Evolutionary conservation across 441 rosid genomes (phyloP), one percentile per base, ranked within the genome.

Genomic region (Erodium moschatum): DNA sequence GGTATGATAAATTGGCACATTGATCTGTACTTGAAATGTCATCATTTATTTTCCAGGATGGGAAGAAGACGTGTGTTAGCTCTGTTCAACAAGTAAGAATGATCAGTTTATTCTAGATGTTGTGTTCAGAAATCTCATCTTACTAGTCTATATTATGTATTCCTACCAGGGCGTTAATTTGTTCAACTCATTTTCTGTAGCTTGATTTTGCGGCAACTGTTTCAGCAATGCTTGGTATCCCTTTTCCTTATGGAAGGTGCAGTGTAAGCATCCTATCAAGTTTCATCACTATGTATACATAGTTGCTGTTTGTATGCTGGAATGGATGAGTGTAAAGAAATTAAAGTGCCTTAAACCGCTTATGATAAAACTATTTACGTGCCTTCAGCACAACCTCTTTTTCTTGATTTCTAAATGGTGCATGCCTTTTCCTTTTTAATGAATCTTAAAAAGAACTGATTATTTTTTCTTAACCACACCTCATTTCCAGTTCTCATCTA

Each of bases 171-270:
- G 12, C 29, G 77, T 27, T 56, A 65, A 73, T 65, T 71, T 16
- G 73, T 42, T 66, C 68, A 63, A 54, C 65, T 73, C 71, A 65
- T 15, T 77, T 65, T 77, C 68, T 76, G 77, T 90, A 91, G 97
- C 89, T 94, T 79, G 99, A 91, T 81, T 91, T 94, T 86, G 91
- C 92, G 58, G 97, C 81, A 72, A 94, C 96, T 1, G 79, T 88
- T 70, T 91, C 96, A 71, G 96, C 97, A 52, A 72, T 91, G 78
- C 87, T 94, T 66, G 97, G 97, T 67, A 77, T 94, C 70, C 91
- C 97, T 11, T 84, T 84, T 85, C 97, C 99, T 74, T 94, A 88
- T 79, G 97, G 99, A 94, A 94, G 97, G 97, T 91, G 86, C 87
- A 80, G 82, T 85, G 88, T 91, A 85, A 85, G 97, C 85, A 81